Conservation (phyloP, 139 green algal species). For the Coccomyxa sp. region DNA sequence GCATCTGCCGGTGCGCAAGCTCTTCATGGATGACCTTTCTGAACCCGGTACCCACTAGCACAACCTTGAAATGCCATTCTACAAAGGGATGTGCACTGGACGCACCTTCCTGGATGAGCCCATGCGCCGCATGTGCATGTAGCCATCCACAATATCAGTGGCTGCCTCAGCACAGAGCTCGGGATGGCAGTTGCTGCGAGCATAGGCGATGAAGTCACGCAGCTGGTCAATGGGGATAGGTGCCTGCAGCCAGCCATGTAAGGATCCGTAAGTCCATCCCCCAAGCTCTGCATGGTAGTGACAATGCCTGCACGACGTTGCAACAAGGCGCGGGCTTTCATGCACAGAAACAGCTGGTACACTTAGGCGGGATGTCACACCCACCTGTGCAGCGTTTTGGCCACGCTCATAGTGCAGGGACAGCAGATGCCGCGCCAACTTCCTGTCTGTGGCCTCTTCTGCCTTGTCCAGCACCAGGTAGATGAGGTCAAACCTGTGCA, state of each 20-base stretch:
- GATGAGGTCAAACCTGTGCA: constrained; percentile 90
- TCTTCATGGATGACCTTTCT: too few species aligned
- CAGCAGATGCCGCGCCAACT: constrained; percentile 88
- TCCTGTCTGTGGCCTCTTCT: constrained; percentile 73
- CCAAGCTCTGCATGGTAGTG: not conserved
- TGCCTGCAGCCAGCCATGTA: constrained; percentile 24
- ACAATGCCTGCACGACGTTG: too few species aligned
- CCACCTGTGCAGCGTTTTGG: too few species aligned
- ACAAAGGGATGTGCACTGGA: too few species aligned
- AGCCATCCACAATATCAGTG: constrained; percentile 69
- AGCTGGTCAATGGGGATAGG: constrained; percentile 61
- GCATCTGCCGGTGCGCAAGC: too few species aligned
- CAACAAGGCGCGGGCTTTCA: not conserved
- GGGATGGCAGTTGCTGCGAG: constrained; percentile 65
- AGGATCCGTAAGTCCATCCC: not conserved
- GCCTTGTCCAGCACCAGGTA: constrained; percentile 94
- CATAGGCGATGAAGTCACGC: constrained; percentile 87
- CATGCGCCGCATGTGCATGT: constrained; percentile 78
- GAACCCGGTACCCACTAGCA: too few species aligned
- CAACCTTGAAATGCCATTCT: too few species aligned
- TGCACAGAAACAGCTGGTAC: not conserved
- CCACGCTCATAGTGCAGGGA: constrained; percentile 83
- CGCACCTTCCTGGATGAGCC: constrained; percentile 59
- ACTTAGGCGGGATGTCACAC: too few species aligned
- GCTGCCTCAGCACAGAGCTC: constrained; percentile 71